phyloP scores from a whole-genome alignment of 1,284 basidiomycete species.

The Kwoniella shivajii region DNA sequence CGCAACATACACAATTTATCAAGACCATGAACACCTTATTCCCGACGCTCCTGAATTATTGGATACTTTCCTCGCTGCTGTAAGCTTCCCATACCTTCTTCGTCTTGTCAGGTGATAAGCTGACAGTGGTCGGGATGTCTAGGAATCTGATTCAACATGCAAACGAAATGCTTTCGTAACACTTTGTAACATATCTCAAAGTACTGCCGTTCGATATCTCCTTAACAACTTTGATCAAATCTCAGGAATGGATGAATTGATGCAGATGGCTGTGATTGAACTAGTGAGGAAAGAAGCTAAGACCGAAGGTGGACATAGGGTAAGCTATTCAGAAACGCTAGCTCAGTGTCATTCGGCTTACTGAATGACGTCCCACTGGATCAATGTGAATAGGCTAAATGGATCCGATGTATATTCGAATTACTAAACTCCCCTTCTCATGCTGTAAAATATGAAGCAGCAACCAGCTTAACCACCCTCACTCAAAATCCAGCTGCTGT shows the following conservation, averaged over 20 bases:
- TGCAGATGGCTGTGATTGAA: constrained; percentile 97
- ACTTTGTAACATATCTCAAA: constrained; percentile 83
- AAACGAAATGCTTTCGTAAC: constrained; percentile 97
- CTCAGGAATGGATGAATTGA: constrained; percentile 80
- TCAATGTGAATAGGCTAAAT: constrained; percentile 67
- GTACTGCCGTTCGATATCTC: constrained; percentile 90
- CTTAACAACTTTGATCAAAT: constrained; percentile 83
- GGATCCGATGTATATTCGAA: constrained; percentile 93
- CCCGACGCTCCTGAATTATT: constrained; percentile 97
- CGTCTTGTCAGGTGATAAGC: neutral
- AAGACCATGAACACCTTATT: constrained; percentile 90
- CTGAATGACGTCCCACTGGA: neutral
- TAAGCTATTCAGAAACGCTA: constrained; percentile 53
- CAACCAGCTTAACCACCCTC: constrained; percentile 89
- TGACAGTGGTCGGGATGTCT: neutral
- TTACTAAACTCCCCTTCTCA: constrained; percentile 88
- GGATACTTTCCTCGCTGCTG: constrained; percentile 92
- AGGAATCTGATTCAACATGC: constrained; percentile 92
- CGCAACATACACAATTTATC: constrained; percentile 91
- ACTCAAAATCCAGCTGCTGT: constrained; percentile 96
- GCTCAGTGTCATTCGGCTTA: neutral
- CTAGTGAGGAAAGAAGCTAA: constrained; percentile 90
- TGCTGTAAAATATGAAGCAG: constrained; percentile 97
- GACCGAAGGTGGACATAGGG: constrained; percentile 75
- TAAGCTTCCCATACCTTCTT: constrained; percentile 29